Evolutionary conservation across 148 eudicot species (phyloP), one percentile per base, ranked within the genome.

Genomic region (Cornus kousa): DNA sequence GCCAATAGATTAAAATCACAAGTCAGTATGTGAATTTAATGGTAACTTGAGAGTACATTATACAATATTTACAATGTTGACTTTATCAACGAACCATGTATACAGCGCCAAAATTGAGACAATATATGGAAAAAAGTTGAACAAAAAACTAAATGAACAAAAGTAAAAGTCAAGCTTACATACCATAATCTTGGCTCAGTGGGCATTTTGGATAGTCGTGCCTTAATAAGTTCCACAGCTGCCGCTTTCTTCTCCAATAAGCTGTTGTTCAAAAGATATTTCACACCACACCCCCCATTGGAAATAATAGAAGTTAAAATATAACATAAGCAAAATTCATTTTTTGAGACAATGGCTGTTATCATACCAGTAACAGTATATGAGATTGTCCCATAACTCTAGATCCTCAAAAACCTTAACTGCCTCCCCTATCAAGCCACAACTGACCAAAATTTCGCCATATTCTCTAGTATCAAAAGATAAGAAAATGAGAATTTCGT

Each of bases 311-410:
- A 67, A 32, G 75, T 22, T 23, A 55, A 59, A 69, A 80, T 4
- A 13, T 14, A 35, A 23, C 59, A n/a, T 8, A 71, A 0, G 20
- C 59, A 60, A 73, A 0, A 20, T 66, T 19, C 37, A 68, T 62
- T 24, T 68, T 35, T 9, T 8, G 22, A 55, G 20, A 69, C 40
- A 12, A 69, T 69, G 46, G 17, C 17, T 11, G 5, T 35, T 24
- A 59, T 62, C 75, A 75, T 92, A 92, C 94, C 95, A 83, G 74
- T 93, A 96, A 86, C 99, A 96, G 72, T 82, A 86, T 80, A 96
- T 96, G 57, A 94, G 78, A 85, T 86, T 93, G 87, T 96, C 99
- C 99, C 99, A 96, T 83, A 96, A 85, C 84, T 96, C 98, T 62
- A 96, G 87, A 77, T 93, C 97, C 88, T 96, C 99, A 74, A 93